Evolutionary conservation across 208 protist species (phyloP), one percentile per base, ranked within the genome.

Genomic region (Trypanosoma platydactyli): DNA sequence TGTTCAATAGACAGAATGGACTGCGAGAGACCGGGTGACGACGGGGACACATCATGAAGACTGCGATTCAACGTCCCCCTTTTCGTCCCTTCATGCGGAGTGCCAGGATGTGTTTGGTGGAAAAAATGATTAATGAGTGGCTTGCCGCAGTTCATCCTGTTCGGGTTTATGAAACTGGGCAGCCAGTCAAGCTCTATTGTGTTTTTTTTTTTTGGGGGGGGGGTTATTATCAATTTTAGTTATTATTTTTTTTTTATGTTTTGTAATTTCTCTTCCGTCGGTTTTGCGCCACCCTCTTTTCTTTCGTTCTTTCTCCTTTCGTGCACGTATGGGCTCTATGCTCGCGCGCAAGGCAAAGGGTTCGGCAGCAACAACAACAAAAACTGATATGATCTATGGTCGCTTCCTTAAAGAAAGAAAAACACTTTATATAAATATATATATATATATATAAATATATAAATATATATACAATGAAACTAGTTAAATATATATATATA

Each of bases 61-160:
- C 33, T 50, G 33, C 41, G 30, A 55, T 50, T 61, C 20, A 52
- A 1, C 22, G 41, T 13, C 2, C 13, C 11, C 7, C 38, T 48
- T 29, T 61, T 51, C 0, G 20, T 20, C n/a, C 30, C n/a, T 15
- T 24, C 24, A 5, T 55, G 57, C 35, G 49, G 22, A 7, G 66
- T 57, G 22, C 38, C 24, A 7, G 25, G 3, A 51, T 29, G 48
- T 44, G 46, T 59, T 2, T 58, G 48, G 7, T 20, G 56, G 35
- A 73, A 66, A 42, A 25, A 61, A 40, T 73, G 58, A 9, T 35
- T 4, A 7, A 73, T 73, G 12, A 58, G 30, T 12, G 66, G 56
- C 49, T 71, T 71, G 7, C 5, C 4, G n/a, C 40, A 45, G 35
- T 41, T 38, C 12, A 68, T 20, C 22, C 12, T 38, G 18, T 29